Evolutionary conservation across 352 stramenopile species (phyloP), one percentile per base, ranked within the genome.

Genomic region (Pythium insidiosum): DNA sequence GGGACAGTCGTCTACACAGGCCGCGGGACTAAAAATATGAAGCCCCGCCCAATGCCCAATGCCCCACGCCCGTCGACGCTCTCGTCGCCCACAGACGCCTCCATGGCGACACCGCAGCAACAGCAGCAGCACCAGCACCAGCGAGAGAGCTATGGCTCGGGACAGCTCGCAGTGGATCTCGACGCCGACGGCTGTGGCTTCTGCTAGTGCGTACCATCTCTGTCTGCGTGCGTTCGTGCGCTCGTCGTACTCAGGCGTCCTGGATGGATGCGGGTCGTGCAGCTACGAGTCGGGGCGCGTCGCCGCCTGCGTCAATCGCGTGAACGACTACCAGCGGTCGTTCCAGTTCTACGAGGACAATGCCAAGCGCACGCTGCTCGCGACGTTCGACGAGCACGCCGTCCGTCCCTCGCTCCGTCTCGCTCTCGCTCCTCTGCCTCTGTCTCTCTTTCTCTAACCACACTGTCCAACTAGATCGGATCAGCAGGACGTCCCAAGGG

Each of bases 321-420:
- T 88, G 28, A 90, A 68, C 42, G 57, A 60, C 15, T 81, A 82
- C 36, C 77, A 88, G 50, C 48, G 61, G 11, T 61, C 53, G 23
- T 80, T 75, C 39, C 70, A 84, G 52, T 86, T 84, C 40, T 88
- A 84, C 30, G 68, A 73, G 52, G 68, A 86, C 48, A 83, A 82
- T 38, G 46, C 51, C 12, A 71, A 60, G 30, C 76, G 70, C 21
- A 70, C 63, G 20, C 56, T 86, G 20, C 50, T 88, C 7, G 66
- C 56, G 22, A 82, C 66, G 12, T 30, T 88, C n/a, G 71, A 86
- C 41, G 68, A 88, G 35, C 73, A 88, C 37, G 76, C 74, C 22
- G 76, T 86, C 42, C 24, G 69, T 36, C 15, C 36, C 24, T n/a
- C 24, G 15, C 18, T 19, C 11, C 26, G 0, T 30, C 13, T 38